Evolutionary conservation across 164 flowering plant species (phyloP), one percentile per base, ranked within the genome.

Genomic region (Chimonanthus salicifolius): DNA sequence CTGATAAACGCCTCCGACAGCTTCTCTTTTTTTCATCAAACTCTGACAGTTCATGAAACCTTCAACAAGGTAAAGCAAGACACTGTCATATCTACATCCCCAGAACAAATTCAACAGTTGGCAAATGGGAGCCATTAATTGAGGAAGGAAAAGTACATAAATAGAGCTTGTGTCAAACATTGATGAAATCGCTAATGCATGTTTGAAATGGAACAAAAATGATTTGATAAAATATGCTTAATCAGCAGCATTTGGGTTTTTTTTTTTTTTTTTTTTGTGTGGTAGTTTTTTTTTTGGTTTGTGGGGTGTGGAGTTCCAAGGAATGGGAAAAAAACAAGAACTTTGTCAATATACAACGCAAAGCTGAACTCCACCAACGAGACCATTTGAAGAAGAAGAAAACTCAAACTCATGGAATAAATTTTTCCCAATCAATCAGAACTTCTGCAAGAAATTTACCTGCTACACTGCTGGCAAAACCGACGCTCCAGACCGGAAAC

Each of bases 391-490:
- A 8, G 58, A 71, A 7, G 48, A 64, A 8, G 45, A 71, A 3
- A 64, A 46, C 48, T 15, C 2, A 63, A 33, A 47, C 64, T 44
- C 9, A 5, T 33, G 11, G 70, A 54, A n/a, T 3, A 73, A 18
- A 16, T 66, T 6, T 18, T 4, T 7, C 49, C 7, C 43, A 33
- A 33, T 33, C 33, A 33, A 33, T 33, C 33, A 33, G 10, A 20
- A 71, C 16, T 64, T 4, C 8, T 47, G 10, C 18, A 62, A 67
- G 74, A 72, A 68, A 67, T 63, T 71, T 77, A 90, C 98, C 98
- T 90, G 89, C 98, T 94, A 80, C 98, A 94, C 77, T 94, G 97
- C 74, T 93, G 98, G 78, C 98, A 93, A 82, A 93, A 93, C 74
- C 98, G 82, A 7, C 90, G 91, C 63, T 87, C 97, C 64, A 78